Conservation (phyloP, 129 eudicot species). For the Artemisia tridentata region DNA sequence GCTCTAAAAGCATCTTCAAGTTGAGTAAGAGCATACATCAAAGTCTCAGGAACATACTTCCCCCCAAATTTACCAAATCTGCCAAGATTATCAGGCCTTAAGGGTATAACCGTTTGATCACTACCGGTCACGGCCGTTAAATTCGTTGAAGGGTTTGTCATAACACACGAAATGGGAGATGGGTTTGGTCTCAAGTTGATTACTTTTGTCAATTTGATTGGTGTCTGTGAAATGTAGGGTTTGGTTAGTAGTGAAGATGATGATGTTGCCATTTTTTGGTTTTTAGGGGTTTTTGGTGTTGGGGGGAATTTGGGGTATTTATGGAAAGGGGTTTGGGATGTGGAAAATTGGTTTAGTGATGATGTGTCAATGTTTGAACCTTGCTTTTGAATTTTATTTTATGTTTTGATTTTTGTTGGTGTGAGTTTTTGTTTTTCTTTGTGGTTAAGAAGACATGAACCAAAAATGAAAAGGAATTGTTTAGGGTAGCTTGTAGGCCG, state of each 20-base stretch:
- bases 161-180: conserved; percentile 38
- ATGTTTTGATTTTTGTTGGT: too few species aligned
- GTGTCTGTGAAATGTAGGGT: conserved; percentile 6
- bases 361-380: too few species aligned
- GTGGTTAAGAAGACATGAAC: too few species aligned
- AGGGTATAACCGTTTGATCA: conserved; percentile 20
- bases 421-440: too few species aligned
- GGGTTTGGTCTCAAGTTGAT: conserved; percentile 10
- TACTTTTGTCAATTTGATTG: conserved; percentile 27
- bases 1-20: conserved; percentile 63
- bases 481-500: too few species aligned
- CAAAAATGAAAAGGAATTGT: too few species aligned
- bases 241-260: conserved; percentile 1
- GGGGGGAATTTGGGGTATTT: background rate
- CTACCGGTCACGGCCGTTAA: conserved; percentile 14
- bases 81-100: conserved; percentile 67
- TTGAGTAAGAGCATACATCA: conserved; percentile 63
- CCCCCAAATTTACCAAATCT: conserved; percentile 83
- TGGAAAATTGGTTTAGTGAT: too few species aligned
- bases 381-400: too few species aligned
- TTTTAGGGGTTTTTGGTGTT: background rate
- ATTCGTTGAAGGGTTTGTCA: conserved; percentile 22
- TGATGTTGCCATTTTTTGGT: background rate
- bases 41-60: conserved; percentile 73
- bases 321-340: background rate